phyloP scores from a whole-genome alignment of 2,329 filamentous ascomycete genomes.

The Paramyrothecium roridum region DNA sequence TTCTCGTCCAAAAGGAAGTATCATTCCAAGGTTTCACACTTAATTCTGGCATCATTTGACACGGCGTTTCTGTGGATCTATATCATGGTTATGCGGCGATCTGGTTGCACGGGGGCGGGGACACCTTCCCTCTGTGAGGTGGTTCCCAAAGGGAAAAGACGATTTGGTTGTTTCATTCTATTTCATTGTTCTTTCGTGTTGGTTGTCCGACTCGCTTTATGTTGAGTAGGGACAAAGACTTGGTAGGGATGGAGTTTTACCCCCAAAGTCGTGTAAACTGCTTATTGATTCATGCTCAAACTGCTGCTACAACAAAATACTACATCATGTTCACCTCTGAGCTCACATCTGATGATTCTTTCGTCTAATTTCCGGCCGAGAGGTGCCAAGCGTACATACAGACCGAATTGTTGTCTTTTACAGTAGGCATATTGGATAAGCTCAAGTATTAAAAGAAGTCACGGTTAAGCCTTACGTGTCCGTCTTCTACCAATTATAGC shows the following conservation, averaged over 20 bases:
- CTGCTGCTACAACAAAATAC: constrained; percentile 16
- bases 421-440: too few species aligned
- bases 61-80: constrained; percentile 36
- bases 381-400: too few species aligned
- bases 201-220: constrained; percentile 7
- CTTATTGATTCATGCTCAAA: constrained; percentile 20
- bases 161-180: constrained; percentile 15
- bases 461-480: too few species aligned
- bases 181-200: constrained; percentile 6
- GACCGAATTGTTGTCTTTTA: too few species aligned
- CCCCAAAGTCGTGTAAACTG: constrained; percentile 13
- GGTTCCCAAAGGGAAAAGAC: constrained; percentile 28
- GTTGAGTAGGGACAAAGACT: constrained; percentile 2
- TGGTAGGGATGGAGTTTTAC: constrained; percentile 6
- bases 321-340: constrained; percentile 8
- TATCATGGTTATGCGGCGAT: constrained; percentile 39
- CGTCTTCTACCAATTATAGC: too few species aligned
- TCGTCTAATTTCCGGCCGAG: too few species aligned
- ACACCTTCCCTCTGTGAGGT: constrained; percentile 19
- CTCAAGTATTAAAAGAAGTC: too few species aligned
- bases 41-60: constrained; percentile 36
- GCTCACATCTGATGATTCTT: not conserved
- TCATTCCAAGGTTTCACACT: constrained; percentile 20
- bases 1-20: not conserved
- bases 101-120: constrained; percentile 21